Evolutionary conservation across 1,139 yeast genomes (phyloP).

Genomic region (Lodderomyces jiufengensis): DNA sequence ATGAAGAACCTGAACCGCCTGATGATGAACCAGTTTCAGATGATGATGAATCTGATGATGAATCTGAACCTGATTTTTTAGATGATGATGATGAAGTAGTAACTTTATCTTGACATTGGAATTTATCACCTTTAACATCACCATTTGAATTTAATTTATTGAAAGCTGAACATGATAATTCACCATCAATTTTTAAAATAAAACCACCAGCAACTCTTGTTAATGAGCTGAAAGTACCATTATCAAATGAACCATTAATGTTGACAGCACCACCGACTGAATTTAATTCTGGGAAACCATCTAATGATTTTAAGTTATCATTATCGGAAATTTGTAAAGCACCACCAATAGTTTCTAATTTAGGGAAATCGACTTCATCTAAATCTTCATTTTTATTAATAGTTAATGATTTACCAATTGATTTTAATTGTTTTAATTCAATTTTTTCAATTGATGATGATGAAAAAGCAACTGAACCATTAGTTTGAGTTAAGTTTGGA

Average conservation of each 20-base stretch:
- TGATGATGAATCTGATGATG: constrained; percentile 25
- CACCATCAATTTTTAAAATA: constrained; percentile 70
- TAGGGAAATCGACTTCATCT: constrained; percentile 64
- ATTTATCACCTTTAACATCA: constrained; percentile 85
- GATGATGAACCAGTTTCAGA: constrained; percentile 24
- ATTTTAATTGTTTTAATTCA: constrained; percentile 50
- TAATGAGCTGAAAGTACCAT: constrained; percentile 71
- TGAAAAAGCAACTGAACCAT: constrained; percentile 77
- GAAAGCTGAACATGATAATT: constrained; percentile 78
- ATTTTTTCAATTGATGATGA: constrained; percentile 60
- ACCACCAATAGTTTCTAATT: constrained; percentile 75
- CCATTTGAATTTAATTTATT: constrained; percentile 64
- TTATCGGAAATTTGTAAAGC: constrained; percentile 86
- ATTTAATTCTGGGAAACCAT: constrained; percentile 70
- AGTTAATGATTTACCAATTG: constrained; percentile 79
- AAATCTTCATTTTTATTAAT: constrained; percentile 71
- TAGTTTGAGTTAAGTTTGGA: constrained; percentile 63
- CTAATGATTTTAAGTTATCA: constrained; percentile 59
- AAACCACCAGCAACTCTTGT: constrained; percentile 89
- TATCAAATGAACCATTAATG: constrained; percentile 74
- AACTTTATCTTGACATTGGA: constrained; percentile 72
- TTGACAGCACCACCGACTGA: constrained; percentile 85
- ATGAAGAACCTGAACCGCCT: constrained; percentile 19
- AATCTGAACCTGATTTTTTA: constrained; percentile 31
- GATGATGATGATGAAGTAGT: constrained; percentile 45